Conservation (phyloP, 2,329 filamentous ascomycete genomes). For the Talaromyces albobiverticillius region DNA sequence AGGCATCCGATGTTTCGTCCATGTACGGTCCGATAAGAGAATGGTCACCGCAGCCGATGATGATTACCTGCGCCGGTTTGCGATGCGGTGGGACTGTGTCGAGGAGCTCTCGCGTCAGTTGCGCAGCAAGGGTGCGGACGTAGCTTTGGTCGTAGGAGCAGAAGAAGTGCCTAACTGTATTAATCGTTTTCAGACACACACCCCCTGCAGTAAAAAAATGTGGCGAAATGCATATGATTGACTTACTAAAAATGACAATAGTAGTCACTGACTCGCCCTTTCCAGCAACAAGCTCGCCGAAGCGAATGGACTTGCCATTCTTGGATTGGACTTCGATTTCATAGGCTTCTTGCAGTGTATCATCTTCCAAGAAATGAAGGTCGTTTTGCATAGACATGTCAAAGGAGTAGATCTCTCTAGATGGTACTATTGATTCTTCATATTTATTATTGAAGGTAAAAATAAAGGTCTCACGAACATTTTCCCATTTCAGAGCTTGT, state of each 20-base stretch:
- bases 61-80: slow-evolving; percentile 15
- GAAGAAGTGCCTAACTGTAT: slow-evolving; percentile 24
- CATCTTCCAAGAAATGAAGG: slow-evolving; percentile 7
- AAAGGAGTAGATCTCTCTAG: background rate
- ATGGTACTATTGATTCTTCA: no score
- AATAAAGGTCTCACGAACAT: no score
- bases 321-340: slow-evolving; percentile 20
- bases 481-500: no score
- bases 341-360: slow-evolving; percentile 21
- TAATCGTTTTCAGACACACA: background rate
- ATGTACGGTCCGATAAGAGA: slow-evolving; percentile 21
- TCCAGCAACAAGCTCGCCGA: slow-evolving; percentile 23
- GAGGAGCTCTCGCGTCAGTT: slow-evolving; percentile 19
- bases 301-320: slow-evolving; percentile 19
- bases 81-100: background rate
- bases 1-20: slow-evolving; percentile 17
- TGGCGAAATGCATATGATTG: background rate
- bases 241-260: slow-evolving; percentile 21
- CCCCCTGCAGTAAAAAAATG: background rate
- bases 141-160: slow-evolving; percentile 24
- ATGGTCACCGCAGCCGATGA: slow-evolving; percentile 23
- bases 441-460: no score
- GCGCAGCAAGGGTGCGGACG: slow-evolving; percentile 16
- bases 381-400: background rate
- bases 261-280: slow-evolving; percentile 23